phyloP scores from a whole-genome alignment of 2,329 filamentous ascomycete species.

The Verticillium tricorpus region DNA sequence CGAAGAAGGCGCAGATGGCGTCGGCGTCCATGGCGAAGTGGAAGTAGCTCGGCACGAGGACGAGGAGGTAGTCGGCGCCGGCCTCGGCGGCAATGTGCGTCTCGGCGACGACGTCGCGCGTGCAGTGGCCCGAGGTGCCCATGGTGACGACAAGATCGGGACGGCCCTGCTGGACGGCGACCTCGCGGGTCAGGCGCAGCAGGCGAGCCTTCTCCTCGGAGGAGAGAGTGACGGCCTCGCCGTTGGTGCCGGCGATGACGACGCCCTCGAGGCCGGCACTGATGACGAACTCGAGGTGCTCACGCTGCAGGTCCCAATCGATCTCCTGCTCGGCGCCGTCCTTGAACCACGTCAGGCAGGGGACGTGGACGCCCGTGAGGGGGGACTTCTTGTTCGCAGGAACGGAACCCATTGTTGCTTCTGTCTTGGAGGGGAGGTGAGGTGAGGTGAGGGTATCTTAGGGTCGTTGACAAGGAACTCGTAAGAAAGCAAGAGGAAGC shows the following conservation, averaged over 20 bases:
- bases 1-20: conserved; percentile 59
- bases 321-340: conserved; percentile 43
- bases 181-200: conserved; percentile 55
- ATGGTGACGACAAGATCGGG: conserved; percentile 59
- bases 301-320: conserved; percentile 49
- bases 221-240: conserved; percentile 67
- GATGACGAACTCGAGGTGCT: conserved; percentile 50
- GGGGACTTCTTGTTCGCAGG: conserved; percentile 31
- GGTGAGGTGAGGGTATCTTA: neutral
- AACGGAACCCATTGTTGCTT: conserved; percentile 22
- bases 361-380: conserved; percentile 48
- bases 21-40: conserved; percentile 57
- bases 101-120: conserved; percentile 60
- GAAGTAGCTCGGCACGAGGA: conserved; percentile 70
- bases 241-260: conserved; percentile 68
- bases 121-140: conserved; percentile 62
- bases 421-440: neutral
- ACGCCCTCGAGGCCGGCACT: conserved; percentile 50
- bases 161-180: conserved; percentile 52
- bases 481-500: neutral
- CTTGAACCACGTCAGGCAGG: conserved; percentile 51
- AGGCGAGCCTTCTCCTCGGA: conserved; percentile 59
- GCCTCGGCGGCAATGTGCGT: conserved; percentile 57
- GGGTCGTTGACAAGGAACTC: neutral
- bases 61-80: conserved; percentile 63